Evolutionary conservation across 805 yeast species (phyloP), one percentile per base, ranked within the genome.

Genomic region (Spathaspora girioi): DNA sequence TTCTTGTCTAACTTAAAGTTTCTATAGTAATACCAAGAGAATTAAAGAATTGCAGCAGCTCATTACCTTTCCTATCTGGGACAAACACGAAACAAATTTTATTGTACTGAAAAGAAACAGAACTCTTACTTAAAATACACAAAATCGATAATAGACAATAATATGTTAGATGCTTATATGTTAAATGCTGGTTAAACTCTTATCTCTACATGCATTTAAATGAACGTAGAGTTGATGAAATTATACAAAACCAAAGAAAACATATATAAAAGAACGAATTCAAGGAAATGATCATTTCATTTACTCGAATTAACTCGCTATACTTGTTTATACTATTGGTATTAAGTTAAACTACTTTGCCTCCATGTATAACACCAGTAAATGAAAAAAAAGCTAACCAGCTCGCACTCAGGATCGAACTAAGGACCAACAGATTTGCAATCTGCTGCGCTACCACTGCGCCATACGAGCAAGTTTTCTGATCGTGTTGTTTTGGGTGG

Each of bases 401-500:
- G 94, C 90, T 84, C 82, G 86, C 84, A 80, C 89, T 86, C 96
- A 86, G 96, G 83, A 69, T 89, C 84, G 96, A 89, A 89, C 96
- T 86, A 83, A 86, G 91, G 94, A 89, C 96, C 96, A 87, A 84
- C 88, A 87, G 96, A 89, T 87, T 88, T 89, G 96, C 96, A 89
- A 89, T 89, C 96, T 86, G 89, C 91, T 87, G 93, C 96, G 92
- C 93, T 88, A 87, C 96, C 94, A 84, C 94, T 88, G 92, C 90
- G 94, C 96, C 91, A 88, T 78, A 79, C 84, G 62, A 63, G 65
- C 66, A 12, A 35, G 17, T 35, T 35, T 35, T 14, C 40, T 35
- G 40, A 31, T 31, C 35, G 35, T 6, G 6, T 3, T 4, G 3
- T 23, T 23, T 23, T 23, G 26, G 26, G 26, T 23, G 26, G 26